Percentiles rank a stretch among this genome's conserved stretches.
These are phyloP conservation scores for Nannochloris sp. DNA, from an alignment of 139 green algal species.

Conservation along the genomic window DNA sequence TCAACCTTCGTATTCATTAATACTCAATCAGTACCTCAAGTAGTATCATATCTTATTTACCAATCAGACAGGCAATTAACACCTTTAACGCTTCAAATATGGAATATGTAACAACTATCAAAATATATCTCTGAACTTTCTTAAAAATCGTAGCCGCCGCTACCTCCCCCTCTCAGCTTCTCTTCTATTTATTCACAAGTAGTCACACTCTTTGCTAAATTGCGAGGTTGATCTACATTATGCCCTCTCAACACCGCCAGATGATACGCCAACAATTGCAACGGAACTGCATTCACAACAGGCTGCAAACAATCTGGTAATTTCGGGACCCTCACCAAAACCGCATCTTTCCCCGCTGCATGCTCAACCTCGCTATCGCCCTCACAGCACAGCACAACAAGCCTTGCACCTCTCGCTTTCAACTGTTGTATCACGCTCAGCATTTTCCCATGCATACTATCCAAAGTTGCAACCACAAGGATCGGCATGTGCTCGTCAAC, in stretches of 20 bases:
- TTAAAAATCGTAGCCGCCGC: too few species aligned
- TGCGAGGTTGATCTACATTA: constrained; percentile 96
- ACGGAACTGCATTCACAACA: constrained; percentile 92
- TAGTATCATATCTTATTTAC: too few species aligned
- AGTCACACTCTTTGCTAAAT: constrained; percentile 96
- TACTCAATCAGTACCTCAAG: too few species aligned
- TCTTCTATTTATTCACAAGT: constrained; percentile 37
- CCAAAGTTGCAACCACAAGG: constrained; percentile 79
- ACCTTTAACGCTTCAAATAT: too few species aligned
- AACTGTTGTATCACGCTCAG: constrained; percentile 87
- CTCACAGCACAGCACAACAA: constrained; percentile 84
- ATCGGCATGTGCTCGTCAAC: constrained; percentile 92
- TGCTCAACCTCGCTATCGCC: constrained; percentile 48
- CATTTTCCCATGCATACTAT: constrained; percentile 85
- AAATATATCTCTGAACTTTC: too few species aligned
- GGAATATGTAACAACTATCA: too few species aligned
- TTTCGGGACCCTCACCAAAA: constrained; percentile 43
- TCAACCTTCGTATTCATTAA: too few species aligned
- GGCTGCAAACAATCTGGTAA: constrained; percentile 84
- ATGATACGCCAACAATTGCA: constrained; percentile 95
- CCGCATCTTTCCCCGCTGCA: constrained; percentile 5
- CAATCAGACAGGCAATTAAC: too few species aligned
- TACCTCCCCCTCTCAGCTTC: too few species aligned
- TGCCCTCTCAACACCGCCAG: constrained; percentile 83
- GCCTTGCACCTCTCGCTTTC: constrained; percentile 54